phyloP scores from a whole-genome alignment of 441 rosid genomes.

The Populus trichocarpa region DNA sequence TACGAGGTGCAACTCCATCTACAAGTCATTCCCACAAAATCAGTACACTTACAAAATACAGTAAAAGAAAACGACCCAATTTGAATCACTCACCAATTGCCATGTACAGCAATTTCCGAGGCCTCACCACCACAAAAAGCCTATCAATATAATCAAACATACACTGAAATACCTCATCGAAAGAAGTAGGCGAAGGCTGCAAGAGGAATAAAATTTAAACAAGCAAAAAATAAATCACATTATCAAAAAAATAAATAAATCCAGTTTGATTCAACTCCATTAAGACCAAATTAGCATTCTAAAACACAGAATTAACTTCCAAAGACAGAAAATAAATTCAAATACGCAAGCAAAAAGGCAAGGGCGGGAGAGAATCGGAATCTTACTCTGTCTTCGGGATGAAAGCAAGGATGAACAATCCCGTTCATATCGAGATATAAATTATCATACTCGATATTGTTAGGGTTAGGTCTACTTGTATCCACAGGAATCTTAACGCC shows the following conservation, averaged over 20 bases:
- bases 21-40: too few relatives aligned
- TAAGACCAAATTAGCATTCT: too few relatives aligned
- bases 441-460: conserved; percentile 72
- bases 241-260: too few relatives aligned
- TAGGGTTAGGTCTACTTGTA: conserved; percentile 74
- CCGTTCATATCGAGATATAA: conserved; percentile 94
- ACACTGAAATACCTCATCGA: conserved; percentile 73
- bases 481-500: conserved; percentile 76
- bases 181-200: conserved; percentile 51
- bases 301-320: too few relatives aligned
- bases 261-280: too few relatives aligned
- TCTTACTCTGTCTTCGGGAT: conserved; percentile 82
- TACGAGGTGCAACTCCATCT: conserved; percentile 90
- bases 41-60: too few relatives aligned
- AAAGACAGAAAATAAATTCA: too few relatives aligned
- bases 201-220: too few relatives aligned
- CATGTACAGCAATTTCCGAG: conserved; percentile 76
- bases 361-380: background rate
- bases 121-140: conserved; percentile 84
- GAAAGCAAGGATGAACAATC: conserved; percentile 91
- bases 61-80: too few relatives aligned
- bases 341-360: too few relatives aligned
- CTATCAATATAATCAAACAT: conserved; percentile 92
- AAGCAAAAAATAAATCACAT: too few relatives aligned
- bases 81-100: conserved; percentile 43